Evolutionary conservation across 306 rosid genomes (phyloP), one percentile per base, ranked within the genome.

Genomic region (Astragalus glycyphyllos): DNA sequence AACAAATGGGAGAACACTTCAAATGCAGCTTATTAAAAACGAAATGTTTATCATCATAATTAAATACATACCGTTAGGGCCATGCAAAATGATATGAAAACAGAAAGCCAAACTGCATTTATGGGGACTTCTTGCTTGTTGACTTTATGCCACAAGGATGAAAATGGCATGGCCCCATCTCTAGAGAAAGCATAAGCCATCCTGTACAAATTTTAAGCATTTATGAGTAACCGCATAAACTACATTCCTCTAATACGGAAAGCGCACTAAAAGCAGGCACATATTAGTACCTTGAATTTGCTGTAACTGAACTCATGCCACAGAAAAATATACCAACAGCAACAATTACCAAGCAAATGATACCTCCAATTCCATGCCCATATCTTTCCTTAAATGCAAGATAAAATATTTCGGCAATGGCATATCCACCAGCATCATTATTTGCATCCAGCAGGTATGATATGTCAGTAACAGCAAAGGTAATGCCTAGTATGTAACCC

Each of bases 101-200:
- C 95, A 6, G 99, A 94, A 45, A 94, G 87, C 99, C 96, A 94
- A 61, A 94, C 99, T 7, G 99, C 92, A 61, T 89, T 78, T 51
- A 89, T 65, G 60, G 97, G 99, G 65, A 94, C 91, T 47, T 94
- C 97, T 4, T 87, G 89, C 77, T 68, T 79, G 83, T 89, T 86
- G 54, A 94, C 99, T 86, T 83, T 73, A 73, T 89, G 99, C 97
- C 99, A 89, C 56, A 84, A 56, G 0, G 96, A 83, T 17, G 99
- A 94, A 44, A 89, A 79, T 59, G 99, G 99, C 99, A 94, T 89
- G 66, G 99, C 97, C 62, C 97, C 99, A 57, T 94, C 99, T 78
- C 99, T 89, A 47, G 99, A 94, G 86, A 94, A 94, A 32, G 99
- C 99, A 73, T 86, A 94, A 63, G 84, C 97, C 99, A 94, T 91